These are phyloP conservation scores for Monoraphidium neglectum DNA, from an alignment of 139 green algal genomes.

Conservation along the genomic window DNA sequence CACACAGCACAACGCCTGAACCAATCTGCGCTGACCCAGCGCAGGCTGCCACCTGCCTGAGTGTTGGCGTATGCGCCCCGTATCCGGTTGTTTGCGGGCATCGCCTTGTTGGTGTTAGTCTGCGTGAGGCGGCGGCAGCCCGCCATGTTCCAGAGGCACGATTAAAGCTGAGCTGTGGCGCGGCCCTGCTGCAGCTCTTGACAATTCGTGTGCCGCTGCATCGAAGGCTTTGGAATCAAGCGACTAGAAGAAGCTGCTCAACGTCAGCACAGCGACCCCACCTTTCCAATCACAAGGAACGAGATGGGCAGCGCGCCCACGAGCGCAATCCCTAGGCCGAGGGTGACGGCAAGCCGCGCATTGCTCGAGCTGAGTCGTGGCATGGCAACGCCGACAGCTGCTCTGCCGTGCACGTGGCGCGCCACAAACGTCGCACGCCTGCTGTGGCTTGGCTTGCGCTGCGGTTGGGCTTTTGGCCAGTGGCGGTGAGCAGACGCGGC, in stretches of 20 bases:
- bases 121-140: neutral
- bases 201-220: neutral
- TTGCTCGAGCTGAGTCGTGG: conserved; percentile 12
- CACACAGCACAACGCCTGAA: too few species aligned
- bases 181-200: neutral
- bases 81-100: conserved; percentile 44
- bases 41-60: too few species aligned
- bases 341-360: conserved; percentile 7
- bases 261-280: neutral
- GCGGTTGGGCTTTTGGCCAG: too few species aligned
- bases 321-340: conserved; percentile 7
- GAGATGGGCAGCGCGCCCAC: conserved; percentile 20
- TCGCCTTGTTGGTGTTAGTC: conserved; percentile 10
- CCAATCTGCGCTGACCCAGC: too few species aligned
- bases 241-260: neutral
- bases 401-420: neutral
- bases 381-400: neutral
- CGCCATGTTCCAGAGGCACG: neutral
- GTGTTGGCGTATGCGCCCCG: conserved; percentile 72
- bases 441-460: neutral
- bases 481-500: too few species aligned
- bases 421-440: neutral
- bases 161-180: neutral
- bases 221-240: neutral
- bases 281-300: conserved; percentile 16